A percentile compares a stretch with the other conserved stretches of the same genome.
Conservation (phyloP, 345 rosid genomes). For the Syzygium grande region DNA sequence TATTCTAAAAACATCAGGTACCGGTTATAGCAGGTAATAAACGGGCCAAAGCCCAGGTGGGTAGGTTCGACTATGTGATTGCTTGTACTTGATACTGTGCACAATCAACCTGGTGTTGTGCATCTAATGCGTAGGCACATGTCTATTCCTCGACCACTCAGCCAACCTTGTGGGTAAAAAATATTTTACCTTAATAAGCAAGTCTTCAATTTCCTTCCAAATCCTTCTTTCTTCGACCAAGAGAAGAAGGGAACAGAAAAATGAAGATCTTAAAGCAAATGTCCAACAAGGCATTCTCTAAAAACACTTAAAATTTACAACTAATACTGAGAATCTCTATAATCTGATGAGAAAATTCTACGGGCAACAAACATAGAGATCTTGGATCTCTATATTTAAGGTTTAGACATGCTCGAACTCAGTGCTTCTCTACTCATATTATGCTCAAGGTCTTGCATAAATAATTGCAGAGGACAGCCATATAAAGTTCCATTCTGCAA, state of each 20-base stretch:
- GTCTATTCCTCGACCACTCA: neutral
- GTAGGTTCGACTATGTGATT: neutral
- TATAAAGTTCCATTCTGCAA: neutral
- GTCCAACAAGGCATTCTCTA: neutral
- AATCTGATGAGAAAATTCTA: neutral
- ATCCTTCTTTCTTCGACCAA: neutral
- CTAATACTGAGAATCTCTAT: neutral
- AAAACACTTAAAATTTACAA: neutral
- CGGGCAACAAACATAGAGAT: neutral
- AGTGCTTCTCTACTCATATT: neutral
- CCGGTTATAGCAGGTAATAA: neutral
- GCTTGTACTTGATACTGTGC: neutral
- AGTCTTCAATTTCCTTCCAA: neutral
- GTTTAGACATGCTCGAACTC: neutral
- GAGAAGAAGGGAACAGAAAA: neutral
- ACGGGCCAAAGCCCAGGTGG: neutral
- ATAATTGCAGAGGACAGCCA: neutral
- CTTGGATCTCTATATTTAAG: neutral
- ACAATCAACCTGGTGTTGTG: neutral
- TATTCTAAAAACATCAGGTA: neutral
- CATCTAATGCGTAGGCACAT: neutral
- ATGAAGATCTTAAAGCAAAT: neutral
- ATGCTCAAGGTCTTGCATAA: neutral
- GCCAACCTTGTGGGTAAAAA: neutral
- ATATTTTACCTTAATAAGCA: neutral